Base-by-base conservation (phyloP, 2,329 filamentous ascomycete species). In the Fusarium secorum region DNA sequence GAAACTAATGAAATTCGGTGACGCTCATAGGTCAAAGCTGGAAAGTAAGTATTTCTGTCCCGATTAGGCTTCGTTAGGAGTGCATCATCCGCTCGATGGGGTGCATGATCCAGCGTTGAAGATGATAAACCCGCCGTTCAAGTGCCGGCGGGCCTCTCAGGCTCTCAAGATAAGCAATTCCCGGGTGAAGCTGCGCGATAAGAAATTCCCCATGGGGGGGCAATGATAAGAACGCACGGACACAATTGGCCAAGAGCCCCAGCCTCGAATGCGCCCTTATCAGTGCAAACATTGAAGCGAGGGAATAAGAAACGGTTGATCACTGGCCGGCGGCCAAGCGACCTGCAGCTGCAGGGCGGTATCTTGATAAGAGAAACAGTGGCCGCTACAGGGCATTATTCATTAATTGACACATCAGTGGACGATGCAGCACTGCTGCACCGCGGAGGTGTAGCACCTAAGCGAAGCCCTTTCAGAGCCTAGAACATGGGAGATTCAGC, bases 371-470 rank as follows among this genome's bases (percentile, higher is more conserved):
- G 51, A 22, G 9, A 28, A 30, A 18, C 9, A 14, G 13, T 60
- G 55, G 44, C 10, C 15, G 26, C 8, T 52, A 36, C n/a, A 53
- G 24, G 42, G 33, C 35, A 67, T 56, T 67, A 62, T 52, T 68
- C 64, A 68, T 68, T 38, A 45, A n/a, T 57, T 67, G 64, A 67
- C 64, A 67, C 63, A 67, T 67, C 63, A 22, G 17, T n/a, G 20
- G 32, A 22, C 13, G 17, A 13, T 10, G 38, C 36, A 39, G 9
- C 18, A 18, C 6, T 64, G 14, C 11, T 11, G 6, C 10, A 56
- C 64, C 64, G 64, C 64, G 64, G 64, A 67, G 49, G 30, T 67
- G 30, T 18, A 41, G n/a, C 24, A 22, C 38, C 36, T 20, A 8
- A 15, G 11, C n/a, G 7, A 46, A 56, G 32, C 41, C 18, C 13